These are phyloP conservation scores for Aureobasidium melanogenum DNA, from an alignment of 2,329 filamentous ascomycete species.

Conservation along the genomic window DNA sequence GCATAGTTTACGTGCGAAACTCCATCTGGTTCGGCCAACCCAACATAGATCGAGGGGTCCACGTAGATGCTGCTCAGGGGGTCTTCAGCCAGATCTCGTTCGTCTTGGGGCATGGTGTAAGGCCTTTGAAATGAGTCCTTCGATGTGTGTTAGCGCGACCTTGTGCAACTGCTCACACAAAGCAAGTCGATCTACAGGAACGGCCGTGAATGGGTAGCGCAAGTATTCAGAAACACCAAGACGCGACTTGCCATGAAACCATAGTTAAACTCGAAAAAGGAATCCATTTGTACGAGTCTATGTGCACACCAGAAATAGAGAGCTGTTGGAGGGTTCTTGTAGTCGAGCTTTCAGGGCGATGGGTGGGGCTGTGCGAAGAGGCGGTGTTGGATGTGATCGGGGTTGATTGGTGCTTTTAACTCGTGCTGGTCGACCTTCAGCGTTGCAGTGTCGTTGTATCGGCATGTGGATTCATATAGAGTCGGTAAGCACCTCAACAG, in stretches of 20 bases:
- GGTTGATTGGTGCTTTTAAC: slow-evolving; percentile 10
- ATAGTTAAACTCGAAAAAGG: not conserved
- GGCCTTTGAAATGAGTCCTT: not conserved
- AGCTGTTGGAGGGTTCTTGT: not conserved
- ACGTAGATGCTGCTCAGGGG: not conserved
- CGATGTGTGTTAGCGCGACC: not conserved
- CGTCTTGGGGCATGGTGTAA: not conserved
- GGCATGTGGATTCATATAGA: not conserved
- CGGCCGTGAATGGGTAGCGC: slow-evolving; percentile 8
- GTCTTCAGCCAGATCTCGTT: slow-evolving; percentile 1
- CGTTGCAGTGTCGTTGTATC: not conserved
- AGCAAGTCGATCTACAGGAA: slow-evolving; percentile 1
- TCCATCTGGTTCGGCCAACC: not conserved
- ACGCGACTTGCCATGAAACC: slow-evolving; percentile 2
- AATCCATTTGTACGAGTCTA: slow-evolving; percentile 2
- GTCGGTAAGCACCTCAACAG: slow-evolving; percentile 4
- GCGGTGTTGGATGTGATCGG: not conserved
- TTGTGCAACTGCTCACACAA: not conserved
- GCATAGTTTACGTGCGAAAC: not conserved
- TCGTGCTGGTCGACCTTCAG: not conserved
- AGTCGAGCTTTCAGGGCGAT: not conserved
- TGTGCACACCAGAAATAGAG: not conserved
- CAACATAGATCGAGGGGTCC: not conserved
- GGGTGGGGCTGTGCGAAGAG: slow-evolving; percentile 6
- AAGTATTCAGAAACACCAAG: not conserved